phyloP scores from a whole-genome alignment of 768 basidiomycete species.

The Xerocomellus chrysenteron region DNA sequence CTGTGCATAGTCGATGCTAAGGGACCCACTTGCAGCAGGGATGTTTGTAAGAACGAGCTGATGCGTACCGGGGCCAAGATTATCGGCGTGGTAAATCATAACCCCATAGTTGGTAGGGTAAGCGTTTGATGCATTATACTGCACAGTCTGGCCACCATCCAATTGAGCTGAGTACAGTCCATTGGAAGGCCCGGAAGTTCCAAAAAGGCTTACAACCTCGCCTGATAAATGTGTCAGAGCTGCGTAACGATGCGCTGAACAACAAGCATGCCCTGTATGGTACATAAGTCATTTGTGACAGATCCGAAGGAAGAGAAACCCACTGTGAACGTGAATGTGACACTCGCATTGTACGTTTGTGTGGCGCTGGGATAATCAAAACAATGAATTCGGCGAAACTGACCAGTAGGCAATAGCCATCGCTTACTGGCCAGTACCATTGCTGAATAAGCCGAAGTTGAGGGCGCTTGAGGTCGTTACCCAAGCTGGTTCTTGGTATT shows the following conservation, averaged over 20 bases:
- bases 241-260: background rate
- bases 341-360: constrained; percentile 32
- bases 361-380: constrained; percentile 32
- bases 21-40: constrained; percentile 14
- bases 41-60: constrained; percentile 36
- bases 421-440: constrained; percentile 44
- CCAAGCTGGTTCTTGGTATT: constrained; percentile 41
- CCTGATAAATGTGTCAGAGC: constrained; percentile 27
- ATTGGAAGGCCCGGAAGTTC: constrained; percentile 39
- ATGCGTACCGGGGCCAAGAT: constrained; percentile 42
- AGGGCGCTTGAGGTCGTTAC: constrained; percentile 26
- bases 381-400: background rate
- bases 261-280: constrained; percentile 19
- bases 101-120: constrained; percentile 27
- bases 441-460: constrained; percentile 39
- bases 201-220: constrained; percentile 44
- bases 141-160: constrained; percentile 29
- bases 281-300: constrained; percentile 4
- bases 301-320: constrained; percentile 5
- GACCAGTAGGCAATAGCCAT: background rate
- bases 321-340: constrained; percentile 42
- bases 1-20: constrained; percentile 36
- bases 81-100: constrained; percentile 34
- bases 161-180: constrained; percentile 38
- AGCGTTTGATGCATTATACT: constrained; percentile 20